Conservation (phyloP, 108 stramenopile species). For the Cyclostephanos tholiformis region DNA sequence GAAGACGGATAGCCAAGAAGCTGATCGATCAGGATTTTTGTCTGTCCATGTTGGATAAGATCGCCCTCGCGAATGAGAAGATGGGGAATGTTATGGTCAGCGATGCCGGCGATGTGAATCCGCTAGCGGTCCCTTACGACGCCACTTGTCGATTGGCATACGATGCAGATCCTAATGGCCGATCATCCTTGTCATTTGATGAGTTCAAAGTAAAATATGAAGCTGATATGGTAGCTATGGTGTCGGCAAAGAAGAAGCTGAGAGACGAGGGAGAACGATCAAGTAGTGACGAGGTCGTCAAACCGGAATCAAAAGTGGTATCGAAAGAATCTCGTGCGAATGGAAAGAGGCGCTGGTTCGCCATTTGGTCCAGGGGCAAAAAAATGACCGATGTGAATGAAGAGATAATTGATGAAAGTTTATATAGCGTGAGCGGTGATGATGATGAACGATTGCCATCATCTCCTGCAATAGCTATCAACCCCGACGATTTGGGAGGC, state of each 20-base stretch:
- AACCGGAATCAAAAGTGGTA: slow-evolving; percentile 25
- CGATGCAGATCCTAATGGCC: slow-evolving; percentile 29
- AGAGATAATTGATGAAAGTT: neutral
- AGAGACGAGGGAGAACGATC: slow-evolving; percentile 20
- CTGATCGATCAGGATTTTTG: slow-evolving; percentile 82
- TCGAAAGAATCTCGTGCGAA: slow-evolving; percentile 26
- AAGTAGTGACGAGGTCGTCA: slow-evolving; percentile 4
- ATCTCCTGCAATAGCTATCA: slow-evolving; percentile 23
- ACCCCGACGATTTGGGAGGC: slow-evolving; percentile 65
- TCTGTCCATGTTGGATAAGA: slow-evolving; percentile 82
- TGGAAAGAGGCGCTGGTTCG: slow-evolving; percentile 19
- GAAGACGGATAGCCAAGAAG: slow-evolving; percentile 59
- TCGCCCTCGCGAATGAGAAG: slow-evolving; percentile 50
- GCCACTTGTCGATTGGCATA: slow-evolving; percentile 29
- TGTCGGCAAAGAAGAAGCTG: slow-evolving; percentile 34
- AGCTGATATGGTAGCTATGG: slow-evolving; percentile 26
- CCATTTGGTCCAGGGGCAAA: slow-evolving; percentile 11
- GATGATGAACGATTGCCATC: slow-evolving; percentile 32
- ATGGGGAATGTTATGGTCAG: neutral
- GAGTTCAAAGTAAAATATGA: slow-evolving; percentile 29
- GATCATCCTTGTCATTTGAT: slow-evolving; percentile 38
- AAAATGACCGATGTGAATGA: slow-evolving; percentile 18
- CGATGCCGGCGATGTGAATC: neutral
- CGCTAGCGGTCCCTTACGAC: slow-evolving; percentile 24
- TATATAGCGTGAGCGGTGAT: neutral